Base-by-base conservation (phyloP, 2,329 filamentous ascomycete genomes). In the Hirsutella thompsonii region DNA sequence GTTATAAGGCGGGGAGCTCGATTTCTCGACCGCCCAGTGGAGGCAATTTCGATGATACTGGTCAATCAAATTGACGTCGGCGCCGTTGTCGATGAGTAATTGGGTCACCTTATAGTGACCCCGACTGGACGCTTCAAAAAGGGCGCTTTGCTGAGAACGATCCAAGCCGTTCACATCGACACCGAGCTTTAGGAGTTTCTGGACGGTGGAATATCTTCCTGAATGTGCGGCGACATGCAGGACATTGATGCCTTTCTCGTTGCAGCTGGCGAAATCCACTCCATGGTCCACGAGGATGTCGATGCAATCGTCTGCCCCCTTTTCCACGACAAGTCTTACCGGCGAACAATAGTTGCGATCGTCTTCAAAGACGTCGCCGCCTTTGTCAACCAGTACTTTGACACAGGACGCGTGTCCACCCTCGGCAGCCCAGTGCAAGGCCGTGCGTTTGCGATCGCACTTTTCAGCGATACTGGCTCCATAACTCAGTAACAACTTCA, bases 401-500 rank as follows among this genome's bases (percentile, higher is more conserved):
- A 34, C 5, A 6, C 32, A 34, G 6, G 8, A 16, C 2, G 32
- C 18, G n/a, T 34, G 32, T 18, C 32, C 32, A 9, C n/a, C 4
- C 8, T 3, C 13, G 6, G 32, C 6, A 8, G 32, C 32, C 32
- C 32, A 34, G 32, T 34, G 32, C 3, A 34, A 4, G 3, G 32
- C 32, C 9, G 32, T 34, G 14, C 32, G 32, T 18, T 34, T 8
- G 13, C 32, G 32, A 16, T 34, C 32, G 13, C 32, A 5, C 14
- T 34, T 34, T 16, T 19, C 18, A 13, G 21, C 11, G 11, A 46
- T 19, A 13, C 42, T 26, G n/a, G 42, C 42, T 28, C 43, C 39
- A 11, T 41, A 32, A 1, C 41, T 36, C 30, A 48, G 16, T 1
- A 48, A 36, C 23, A 44, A 20, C 41, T 36, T 37, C n/a, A 41